Evolutionary conservation across 805 yeast species (phyloP).

Genomic region (Metschnikowia sp.): DNA sequence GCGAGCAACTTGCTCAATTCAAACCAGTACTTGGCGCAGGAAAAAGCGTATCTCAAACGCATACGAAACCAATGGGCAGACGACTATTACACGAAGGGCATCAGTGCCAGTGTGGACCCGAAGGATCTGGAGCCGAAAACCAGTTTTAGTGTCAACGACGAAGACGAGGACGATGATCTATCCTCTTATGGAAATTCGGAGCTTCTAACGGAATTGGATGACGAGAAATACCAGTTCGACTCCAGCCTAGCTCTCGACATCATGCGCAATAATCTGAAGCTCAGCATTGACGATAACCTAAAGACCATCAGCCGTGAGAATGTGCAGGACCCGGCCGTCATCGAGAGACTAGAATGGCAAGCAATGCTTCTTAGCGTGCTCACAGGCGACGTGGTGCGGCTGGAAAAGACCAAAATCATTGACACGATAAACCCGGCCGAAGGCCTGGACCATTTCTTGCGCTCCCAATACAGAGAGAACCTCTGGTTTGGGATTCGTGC

Average conservation of each 20-base stretch:
- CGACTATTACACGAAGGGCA: conserved; percentile 71
- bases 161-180: conserved; percentile 25
- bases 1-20: conserved; percentile 16
- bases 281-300: conserved; percentile 31
- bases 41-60: conserved; percentile 59
- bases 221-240: conserved; percentile 48
- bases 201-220: conserved; percentile 39
- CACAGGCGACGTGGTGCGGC: conserved; percentile 90
- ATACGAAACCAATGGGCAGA: conserved; percentile 59
- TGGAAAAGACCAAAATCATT: conserved; percentile 78
- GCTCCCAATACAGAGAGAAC: conserved; percentile 61
- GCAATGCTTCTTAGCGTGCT: conserved; percentile 85
- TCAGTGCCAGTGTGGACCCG: conserved; percentile 33
- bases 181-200: conserved; percentile 20
- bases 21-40: conserved; percentile 56
- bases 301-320: conserved; percentile 36
- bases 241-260: conserved; percentile 37
- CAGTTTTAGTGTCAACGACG: conserved; percentile 21
- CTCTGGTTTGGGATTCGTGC: conserved; percentile 89
- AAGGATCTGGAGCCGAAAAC: conserved; percentile 9
- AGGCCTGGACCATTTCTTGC: conserved; percentile 46
- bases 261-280: conserved; percentile 24
- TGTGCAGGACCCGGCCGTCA: conserved; percentile 45
- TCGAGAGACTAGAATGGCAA: conserved; percentile 94
- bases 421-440: conserved; percentile 41